phyloP scores from a whole-genome alignment of 805 yeast species.

The Aciculoconidium aculeatum region DNA sequence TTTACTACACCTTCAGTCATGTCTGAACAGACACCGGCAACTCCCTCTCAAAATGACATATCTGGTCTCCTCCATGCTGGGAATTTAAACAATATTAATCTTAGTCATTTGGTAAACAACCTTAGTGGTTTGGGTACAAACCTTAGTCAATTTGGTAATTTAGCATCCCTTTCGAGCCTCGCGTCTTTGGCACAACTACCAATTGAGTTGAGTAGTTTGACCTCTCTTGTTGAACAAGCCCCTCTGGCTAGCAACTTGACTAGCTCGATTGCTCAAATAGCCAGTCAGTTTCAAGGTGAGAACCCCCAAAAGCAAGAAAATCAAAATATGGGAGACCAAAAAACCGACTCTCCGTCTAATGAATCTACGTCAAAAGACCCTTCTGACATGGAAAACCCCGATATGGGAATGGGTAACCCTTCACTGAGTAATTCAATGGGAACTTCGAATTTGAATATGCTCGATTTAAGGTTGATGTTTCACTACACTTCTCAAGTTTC shows the following conservation, averaged over 20 bases:
- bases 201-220: slow-evolving; percentile 31
- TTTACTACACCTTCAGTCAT: too few species aligned
- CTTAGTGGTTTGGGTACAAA: slow-evolving; percentile 32
- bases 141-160: slow-evolving; percentile 28
- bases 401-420: too few species aligned
- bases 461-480: slow-evolving; percentile 77
- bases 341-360: too few species aligned
- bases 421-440: too few species aligned
- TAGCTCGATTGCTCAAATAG: slow-evolving; percentile 18
- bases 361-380: too few species aligned
- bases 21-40: too few species aligned
- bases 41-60: too few species aligned
- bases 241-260: slow-evolving; percentile 1
- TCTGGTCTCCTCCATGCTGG: slow-evolving; percentile 26
- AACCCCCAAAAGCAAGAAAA: not conserved
- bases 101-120: slow-evolving; percentile 38
- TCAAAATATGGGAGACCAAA: too few species aligned
- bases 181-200: slow-evolving; percentile 41
- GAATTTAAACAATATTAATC: slow-evolving; percentile 35
- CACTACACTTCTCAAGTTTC: slow-evolving; percentile 84
- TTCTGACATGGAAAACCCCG: slow-evolving; percentile 10
- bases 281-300: slow-evolving; percentile 1
- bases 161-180: slow-evolving; percentile 34
- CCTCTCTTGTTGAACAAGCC: slow-evolving; percentile 23
- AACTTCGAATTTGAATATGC: slow-evolving; percentile 45